Base-by-base conservation (phyloP, 768 basidiomycete genomes). In the Russula earlei region DNA sequence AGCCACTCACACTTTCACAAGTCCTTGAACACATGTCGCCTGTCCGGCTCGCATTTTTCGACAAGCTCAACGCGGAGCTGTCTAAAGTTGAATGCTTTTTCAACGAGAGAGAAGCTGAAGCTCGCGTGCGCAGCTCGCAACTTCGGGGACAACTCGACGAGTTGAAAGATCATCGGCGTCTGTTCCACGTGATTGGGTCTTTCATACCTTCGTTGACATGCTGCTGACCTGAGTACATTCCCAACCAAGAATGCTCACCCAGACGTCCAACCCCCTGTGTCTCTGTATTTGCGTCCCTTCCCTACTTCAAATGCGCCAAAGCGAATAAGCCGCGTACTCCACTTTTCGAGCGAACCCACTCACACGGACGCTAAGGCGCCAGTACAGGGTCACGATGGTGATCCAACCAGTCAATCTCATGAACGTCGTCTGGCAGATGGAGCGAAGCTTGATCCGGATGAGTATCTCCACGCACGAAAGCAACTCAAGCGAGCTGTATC, bases 51-150 rank as follows among this genome's bases (percentile, higher is more conserved):
- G 74, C 74, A 6, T 98, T 96, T 72, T 89, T 98, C 57, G 75
- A 80, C 2, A 74, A 81, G 22, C 75, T 97, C 7, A 88, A 96
- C 62, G 66, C 66, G 0, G 85, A 99, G 66, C 73, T 97, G 2
- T 81, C 85, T 20, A 96, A 95, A 68, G 81, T 97, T 12, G 88
- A 89, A 56, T 70, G 72, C 0, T 99, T 99, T 68, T 98, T 90
- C 67, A 64, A 78, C 5, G 81, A 79, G 24, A 77, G 83, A 27
- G 92, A 83, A 70, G 75, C 75, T 44, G 82, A 78, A 70, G 84
- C 79, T 81, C 70, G 70, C 5, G 67, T 66, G 2, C 76, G 75
- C 24, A 73, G 74, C 15, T 65, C 43, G 49, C 22, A 62, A 63
- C 67, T 69, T 33, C 15, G 49, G 56, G 25, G 38, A 27, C 52